Evolutionary conservation across 2,329 filamentous ascomycete genomes (phyloP).

Genomic region (Colletotrichum neosansevieriae): DNA sequence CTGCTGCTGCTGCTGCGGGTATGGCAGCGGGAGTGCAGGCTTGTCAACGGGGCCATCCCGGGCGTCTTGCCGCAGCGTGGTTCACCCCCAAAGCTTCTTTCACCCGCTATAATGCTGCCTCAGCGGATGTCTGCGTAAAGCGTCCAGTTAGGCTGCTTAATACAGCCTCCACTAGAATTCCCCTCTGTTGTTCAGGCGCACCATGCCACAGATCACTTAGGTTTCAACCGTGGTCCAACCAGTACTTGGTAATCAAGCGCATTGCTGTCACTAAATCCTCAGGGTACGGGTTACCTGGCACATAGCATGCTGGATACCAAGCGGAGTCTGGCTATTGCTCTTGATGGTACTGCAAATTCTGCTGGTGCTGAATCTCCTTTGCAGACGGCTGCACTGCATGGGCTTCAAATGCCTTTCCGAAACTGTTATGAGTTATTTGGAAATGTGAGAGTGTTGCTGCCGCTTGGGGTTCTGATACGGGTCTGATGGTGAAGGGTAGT

Average conservation of each 20-base stretch:
- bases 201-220: not conserved
- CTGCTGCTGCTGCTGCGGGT: not conserved
- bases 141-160: not conserved
- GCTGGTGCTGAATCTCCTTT: not conserved
- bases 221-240: not conserved
- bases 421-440: not conserved
- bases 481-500: not conserved
- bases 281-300: not conserved
- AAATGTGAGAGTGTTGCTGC: not conserved
- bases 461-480: not conserved
- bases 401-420: not conserved
- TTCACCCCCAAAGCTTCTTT: not conserved
- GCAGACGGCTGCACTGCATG: not conserved
- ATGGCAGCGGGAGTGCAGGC: not conserved
- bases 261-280: not conserved
- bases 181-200: not conserved
- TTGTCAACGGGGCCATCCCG: not conserved
- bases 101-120: not conserved
- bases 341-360: not conserved
- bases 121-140: not conserved
- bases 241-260: not conserved
- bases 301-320: not conserved
- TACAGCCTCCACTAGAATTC: not conserved
- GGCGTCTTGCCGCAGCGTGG: not conserved
- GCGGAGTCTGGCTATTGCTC: not conserved